Percentiles rank a stretch among this genome's conserved stretches.
These are phyloP conservation scores for Leptographium wingfieldii DNA, from an alignment of 2,329 filamentous ascomycete genomes.

Conservation along the genomic window DNA sequence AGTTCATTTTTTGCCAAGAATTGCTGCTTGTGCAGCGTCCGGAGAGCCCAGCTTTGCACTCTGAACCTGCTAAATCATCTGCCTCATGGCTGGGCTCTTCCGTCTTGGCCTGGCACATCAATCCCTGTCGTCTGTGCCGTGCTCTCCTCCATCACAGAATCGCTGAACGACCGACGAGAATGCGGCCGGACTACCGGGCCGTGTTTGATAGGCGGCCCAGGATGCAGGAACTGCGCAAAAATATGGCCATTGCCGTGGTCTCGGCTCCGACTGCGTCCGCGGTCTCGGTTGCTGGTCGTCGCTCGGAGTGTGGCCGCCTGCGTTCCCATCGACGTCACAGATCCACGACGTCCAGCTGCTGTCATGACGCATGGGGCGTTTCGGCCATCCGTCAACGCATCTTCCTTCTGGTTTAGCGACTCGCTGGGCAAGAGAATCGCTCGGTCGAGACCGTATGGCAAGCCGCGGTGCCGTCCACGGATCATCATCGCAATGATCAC, in stretches of 20 bases:
- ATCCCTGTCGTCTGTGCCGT: background rate
- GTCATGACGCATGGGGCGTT: slow-evolving; percentile 11
- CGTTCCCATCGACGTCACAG: slow-evolving; percentile 21
- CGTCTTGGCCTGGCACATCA: background rate
- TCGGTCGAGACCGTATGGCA: slow-evolving; percentile 54
- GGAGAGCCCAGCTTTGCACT: background rate
- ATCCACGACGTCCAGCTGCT: slow-evolving; percentile 24
- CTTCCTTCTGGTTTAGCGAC: slow-evolving; percentile 39
- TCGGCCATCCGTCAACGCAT: slow-evolving; percentile 18
- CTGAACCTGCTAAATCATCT: background rate
- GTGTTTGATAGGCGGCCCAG: slow-evolving; percentile 24
- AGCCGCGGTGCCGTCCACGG: slow-evolving; percentile 54
- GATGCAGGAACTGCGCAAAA: slow-evolving; percentile 34
- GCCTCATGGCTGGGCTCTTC: background rate
- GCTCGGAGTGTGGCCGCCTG: slow-evolving; percentile 15
- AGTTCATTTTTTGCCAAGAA: background rate
- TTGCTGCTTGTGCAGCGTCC: background rate
- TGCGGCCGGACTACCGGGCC: background rate
- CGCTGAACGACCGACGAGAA: slow-evolving; percentile 4
- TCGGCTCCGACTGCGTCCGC: slow-evolving; percentile 24
- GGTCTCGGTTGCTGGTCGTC: slow-evolving; percentile 18
- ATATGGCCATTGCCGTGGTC: slow-evolving; percentile 30
- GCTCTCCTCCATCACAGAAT: slow-evolving; percentile 3
- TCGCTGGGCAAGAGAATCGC: slow-evolving; percentile 48
- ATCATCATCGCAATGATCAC: slow-evolving; percentile 59